Evolutionary conservation across 768 basidiomycete genomes (phyloP), one percentile per base, ranked within the genome.

Genomic region (Phallus indusiatus): DNA sequence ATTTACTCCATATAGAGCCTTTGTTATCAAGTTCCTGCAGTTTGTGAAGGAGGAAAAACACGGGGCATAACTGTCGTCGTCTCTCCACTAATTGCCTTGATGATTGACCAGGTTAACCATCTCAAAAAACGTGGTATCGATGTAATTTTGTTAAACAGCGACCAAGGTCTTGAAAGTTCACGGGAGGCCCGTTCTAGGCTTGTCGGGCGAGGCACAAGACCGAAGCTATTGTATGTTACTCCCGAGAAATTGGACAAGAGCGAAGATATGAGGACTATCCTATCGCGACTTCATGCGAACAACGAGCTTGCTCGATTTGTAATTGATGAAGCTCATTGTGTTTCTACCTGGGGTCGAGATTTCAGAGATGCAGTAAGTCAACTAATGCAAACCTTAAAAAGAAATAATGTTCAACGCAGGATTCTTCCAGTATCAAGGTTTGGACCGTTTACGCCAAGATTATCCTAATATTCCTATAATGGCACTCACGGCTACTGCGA

Each of bases 401-500:
- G 49, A 18, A 10, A 24, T 47, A 14, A 21, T 59, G 37, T 37
- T 52, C 11, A 5, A 6, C 20, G 20, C 12, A 35, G 2, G 8
- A 50, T 37, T 53, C 58, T 17, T 35, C 34, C 61, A 95, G 88
- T 92, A 92, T 68, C 78, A 80, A 55, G 73, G 76, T 24, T 74
- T 97, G 42, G 81, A 80, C 14, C 70, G 75, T 34, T 78, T 97
- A 36, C 86, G 94, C 49, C 74, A 78, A 14, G 80, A 81, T 16
- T 97, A 82, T 73, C 89, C 90, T 0, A 70, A 78, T 7, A 78
- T 93, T 0, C 95, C 96, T 0, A 88, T 98, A 65, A 96, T 97
- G 83, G 96, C 96, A 0, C 78, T 98, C 50, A 99, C 96, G 0
- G 96, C 94, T 7, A 99, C 95, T 0, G 96, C 95, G 3, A 92